Conservation (phyloP, 805 yeast genomes). For the Dipodascopsis tothii region DNA sequence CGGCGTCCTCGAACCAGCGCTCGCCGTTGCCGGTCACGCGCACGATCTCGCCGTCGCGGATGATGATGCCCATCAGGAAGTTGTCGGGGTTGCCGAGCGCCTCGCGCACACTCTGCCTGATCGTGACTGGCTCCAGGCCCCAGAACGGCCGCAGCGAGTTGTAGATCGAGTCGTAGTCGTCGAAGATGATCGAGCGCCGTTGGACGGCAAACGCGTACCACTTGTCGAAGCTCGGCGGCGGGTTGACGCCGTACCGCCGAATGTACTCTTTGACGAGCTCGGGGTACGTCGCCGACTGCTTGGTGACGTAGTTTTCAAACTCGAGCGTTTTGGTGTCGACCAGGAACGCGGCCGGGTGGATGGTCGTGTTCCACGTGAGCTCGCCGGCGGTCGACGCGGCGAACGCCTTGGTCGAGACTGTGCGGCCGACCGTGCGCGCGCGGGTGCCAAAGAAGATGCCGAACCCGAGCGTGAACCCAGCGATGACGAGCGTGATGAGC, state of each 20-base stretch:
- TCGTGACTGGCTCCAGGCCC: slow-evolving; percentile 18
- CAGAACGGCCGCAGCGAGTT: slow-evolving; percentile 23
- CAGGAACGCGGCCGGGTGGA: slow-evolving; percentile 20
- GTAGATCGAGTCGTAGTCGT: slow-evolving; percentile 23
- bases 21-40: slow-evolving; percentile 16
- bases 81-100: slow-evolving; percentile 15
- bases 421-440: background rate
- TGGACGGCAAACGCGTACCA: slow-evolving; percentile 25
- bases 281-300: slow-evolving; percentile 21
- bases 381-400: background rate
- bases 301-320: slow-evolving; percentile 4
- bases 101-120: slow-evolving; percentile 19
- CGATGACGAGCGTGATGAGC: slow-evolving; percentile 13
- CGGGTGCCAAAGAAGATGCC: slow-evolving; percentile 5
- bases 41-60: slow-evolving; percentile 18
- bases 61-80: slow-evolving; percentile 15
- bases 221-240: slow-evolving; percentile 26
- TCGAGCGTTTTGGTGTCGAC: slow-evolving; percentile 9
- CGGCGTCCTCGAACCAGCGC: slow-evolving; percentile 14
- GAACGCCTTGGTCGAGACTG: background rate
- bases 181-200: slow-evolving; percentile 14
- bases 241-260: slow-evolving; percentile 16
- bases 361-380: slow-evolving; percentile 17
- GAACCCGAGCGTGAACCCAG: slow-evolving; percentile 9
- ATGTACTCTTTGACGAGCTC: slow-evolving; percentile 20